Evolutionary conservation across 352 stramenopile species (phyloP).

Genomic region (Phytophthora sp.): DNA sequence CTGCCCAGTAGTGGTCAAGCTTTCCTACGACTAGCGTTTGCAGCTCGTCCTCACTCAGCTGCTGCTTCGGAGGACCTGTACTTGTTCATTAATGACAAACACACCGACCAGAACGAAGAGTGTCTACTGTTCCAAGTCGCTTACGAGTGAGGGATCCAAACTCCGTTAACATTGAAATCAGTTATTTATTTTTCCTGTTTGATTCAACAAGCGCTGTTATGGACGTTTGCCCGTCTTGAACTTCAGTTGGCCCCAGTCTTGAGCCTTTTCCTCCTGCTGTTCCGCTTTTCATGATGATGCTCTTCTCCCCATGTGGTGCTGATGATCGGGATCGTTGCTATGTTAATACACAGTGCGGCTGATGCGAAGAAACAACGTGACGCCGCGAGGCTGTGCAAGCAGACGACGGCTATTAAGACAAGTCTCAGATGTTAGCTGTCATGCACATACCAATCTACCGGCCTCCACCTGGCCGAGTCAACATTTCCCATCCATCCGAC

Average conservation of each 20-base stretch:
- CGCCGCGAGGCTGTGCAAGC: conserved; percentile 5
- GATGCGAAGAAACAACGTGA: too few relatives aligned
- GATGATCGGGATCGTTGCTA: too few relatives aligned
- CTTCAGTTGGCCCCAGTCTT: conserved; percentile 13
- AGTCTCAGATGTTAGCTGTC: conserved; percentile 3
- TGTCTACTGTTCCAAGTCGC: conserved; percentile 89
- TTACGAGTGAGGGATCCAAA: conserved; percentile 47
- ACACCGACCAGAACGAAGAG: conserved; percentile 93
- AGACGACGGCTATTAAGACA: conserved; percentile 10
- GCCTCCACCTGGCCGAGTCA: conserved; percentile 23
- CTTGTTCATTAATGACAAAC: conserved; percentile 93
- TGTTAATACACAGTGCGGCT: too few relatives aligned
- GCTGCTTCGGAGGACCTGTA: conserved; percentile 62
- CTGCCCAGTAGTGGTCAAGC: conserved; percentile 53
- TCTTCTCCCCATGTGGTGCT: conserved; percentile 1
- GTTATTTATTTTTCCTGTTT: too few relatives aligned
- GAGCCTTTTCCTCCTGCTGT: conserved; percentile 14
- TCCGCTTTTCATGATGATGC: conserved; percentile 5
- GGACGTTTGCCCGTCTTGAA: too few relatives aligned
- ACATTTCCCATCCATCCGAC: conserved; percentile 29
- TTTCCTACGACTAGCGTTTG: conserved; percentile 65
- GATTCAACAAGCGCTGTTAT: too few relatives aligned
- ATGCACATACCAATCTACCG: conserved; percentile 15
- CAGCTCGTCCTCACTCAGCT: conserved; percentile 18
- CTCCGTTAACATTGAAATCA: too few relatives aligned